Evolutionary conservation across 345 rosid genomes (phyloP).

Genomic region (Excoecaria cochinchinensis): DNA sequence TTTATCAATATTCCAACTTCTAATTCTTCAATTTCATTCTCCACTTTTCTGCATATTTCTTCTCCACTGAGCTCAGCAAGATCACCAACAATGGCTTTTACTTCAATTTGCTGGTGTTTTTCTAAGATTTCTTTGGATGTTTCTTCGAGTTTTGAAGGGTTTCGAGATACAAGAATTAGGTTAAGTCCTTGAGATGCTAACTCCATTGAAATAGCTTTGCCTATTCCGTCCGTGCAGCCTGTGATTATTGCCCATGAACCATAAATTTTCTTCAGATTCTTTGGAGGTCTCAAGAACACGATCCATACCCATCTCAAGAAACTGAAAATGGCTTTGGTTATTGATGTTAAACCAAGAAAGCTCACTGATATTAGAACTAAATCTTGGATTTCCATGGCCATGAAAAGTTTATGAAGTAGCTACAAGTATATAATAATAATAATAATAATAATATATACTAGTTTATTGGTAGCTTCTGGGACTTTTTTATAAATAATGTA

Average conservation of each 20-base stretch:
- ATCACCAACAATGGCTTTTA: constrained; percentile 31
- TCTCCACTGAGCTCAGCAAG: constrained; percentile 23
- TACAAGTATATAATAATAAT: no score
- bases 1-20: constrained; percentile 46
- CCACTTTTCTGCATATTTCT: constrained; percentile 23
- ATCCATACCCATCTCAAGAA: constrained; percentile 35
- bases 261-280: constrained; percentile 32
- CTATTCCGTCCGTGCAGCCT: constrained; percentile 51
- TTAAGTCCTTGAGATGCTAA: constrained; percentile 44
- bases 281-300: constrained; percentile 41
- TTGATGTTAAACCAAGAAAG: constrained; percentile 32
- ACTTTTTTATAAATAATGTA: no score
- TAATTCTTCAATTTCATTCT: constrained; percentile 30
- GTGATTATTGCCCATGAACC: constrained; percentile 51
- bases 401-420: no score
- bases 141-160: constrained; percentile 35
- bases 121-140: constrained; percentile 19
- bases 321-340: constrained; percentile 15
- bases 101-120: constrained; percentile 5
- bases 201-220: constrained; percentile 44
- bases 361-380: background rate
- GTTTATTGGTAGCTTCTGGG: no score
- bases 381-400: constrained; percentile 12
- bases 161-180: constrained; percentile 40
- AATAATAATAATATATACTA: no score